Percentiles rank a stretch among this genome's conserved stretches.
Evolutionary conservation across 129 eudicot genomes (phyloP).

Genomic region (Deinandra increscens): DNA sequence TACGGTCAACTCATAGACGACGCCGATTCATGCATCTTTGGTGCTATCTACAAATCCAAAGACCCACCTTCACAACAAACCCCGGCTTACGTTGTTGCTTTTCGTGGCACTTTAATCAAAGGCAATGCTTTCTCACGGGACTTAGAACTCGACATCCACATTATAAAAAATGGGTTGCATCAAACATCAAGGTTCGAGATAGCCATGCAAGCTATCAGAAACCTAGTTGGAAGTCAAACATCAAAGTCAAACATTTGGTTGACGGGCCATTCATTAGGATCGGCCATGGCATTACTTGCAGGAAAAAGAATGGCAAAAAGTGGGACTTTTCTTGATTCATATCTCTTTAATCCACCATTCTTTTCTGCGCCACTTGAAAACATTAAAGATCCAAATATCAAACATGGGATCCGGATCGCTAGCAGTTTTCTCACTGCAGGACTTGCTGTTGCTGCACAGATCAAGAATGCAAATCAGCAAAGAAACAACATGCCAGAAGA

Average conservation of each 20-base stretch:
- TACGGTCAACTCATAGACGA: slow-evolving; percentile 61
- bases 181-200: slow-evolving; percentile 64
- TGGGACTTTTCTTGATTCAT: slow-evolving; percentile 64
- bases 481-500: slow-evolving; percentile 37
- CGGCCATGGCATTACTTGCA: slow-evolving; percentile 86
- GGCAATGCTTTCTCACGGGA: slow-evolving; percentile 69
- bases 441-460: slow-evolving; percentile 64
- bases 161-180: slow-evolving; percentile 68
- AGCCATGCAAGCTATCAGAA: slow-evolving; percentile 64
- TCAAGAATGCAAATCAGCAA: slow-evolving; percentile 39
- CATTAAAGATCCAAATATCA: slow-evolving; percentile 62
- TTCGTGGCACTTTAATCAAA: slow-evolving; percentile 81
- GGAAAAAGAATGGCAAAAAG: slow-evolving; percentile 77
- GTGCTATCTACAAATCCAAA: slow-evolving; percentile 66
- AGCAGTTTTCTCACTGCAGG: slow-evolving; percentile 93
- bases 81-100: slow-evolving; percentile 65
- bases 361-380: slow-evolving; percentile 85
- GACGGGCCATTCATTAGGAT: slow-evolving; percentile 89
- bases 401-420: slow-evolving; percentile 82
- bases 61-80: slow-evolving; percentile 34
- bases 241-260: slow-evolving; percentile 69
- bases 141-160: slow-evolving; percentile 66
- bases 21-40: slow-evolving; percentile 67
- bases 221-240: slow-evolving; percentile 40
- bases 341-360: slow-evolving; percentile 85